Conservation (phyloP, 2,329 filamentous ascomycete species). For the Tolypocladium paradoxum region DNA sequence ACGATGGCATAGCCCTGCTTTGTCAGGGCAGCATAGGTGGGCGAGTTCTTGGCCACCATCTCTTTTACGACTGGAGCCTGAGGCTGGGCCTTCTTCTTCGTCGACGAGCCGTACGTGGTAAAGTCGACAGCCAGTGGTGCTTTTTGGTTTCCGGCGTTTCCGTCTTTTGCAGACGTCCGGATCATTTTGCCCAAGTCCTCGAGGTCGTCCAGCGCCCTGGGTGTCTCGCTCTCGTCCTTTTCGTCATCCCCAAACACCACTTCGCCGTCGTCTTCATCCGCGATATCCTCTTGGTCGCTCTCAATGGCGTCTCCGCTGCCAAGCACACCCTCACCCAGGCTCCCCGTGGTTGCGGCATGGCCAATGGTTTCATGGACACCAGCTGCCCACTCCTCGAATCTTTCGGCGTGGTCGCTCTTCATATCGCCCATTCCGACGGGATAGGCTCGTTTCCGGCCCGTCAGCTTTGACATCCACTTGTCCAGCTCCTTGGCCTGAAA, state of each 20-base stretch:
- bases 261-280: conserved; percentile 48
- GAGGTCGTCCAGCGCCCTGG: conserved; percentile 56
- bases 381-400: conserved; percentile 65
- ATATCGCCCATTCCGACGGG: conserved; percentile 82
- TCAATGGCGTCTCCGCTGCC: conserved; percentile 78
- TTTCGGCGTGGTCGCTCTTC: conserved; percentile 57
- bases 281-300: conserved; percentile 66
- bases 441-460: conserved; percentile 73
- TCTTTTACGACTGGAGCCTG: conserved; percentile 53
- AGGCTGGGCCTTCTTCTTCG: conserved; percentile 30
- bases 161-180: conserved; percentile 30
- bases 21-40: conserved; percentile 78
- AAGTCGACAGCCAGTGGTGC: conserved; percentile 73
- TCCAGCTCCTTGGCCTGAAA: conserved; percentile 85
- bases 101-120: conserved; percentile 53
- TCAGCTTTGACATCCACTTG: conserved; percentile 95
- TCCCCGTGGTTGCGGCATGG: conserved; percentile 49
- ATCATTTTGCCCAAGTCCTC: conserved; percentile 71
- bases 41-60: conserved; percentile 88
- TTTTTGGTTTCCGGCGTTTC: conserved; percentile 16
- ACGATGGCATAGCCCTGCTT: conserved; percentile 97
- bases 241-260: conserved; percentile 31
- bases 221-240: conserved; percentile 21
- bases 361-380: conserved; percentile 64
- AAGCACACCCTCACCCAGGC: conserved; percentile 52